Evolutionary conservation across 2,329 filamentous ascomycete genomes (phyloP), one percentile per base, ranked within the genome.

Genomic region (Trichoderma polysporum): DNA sequence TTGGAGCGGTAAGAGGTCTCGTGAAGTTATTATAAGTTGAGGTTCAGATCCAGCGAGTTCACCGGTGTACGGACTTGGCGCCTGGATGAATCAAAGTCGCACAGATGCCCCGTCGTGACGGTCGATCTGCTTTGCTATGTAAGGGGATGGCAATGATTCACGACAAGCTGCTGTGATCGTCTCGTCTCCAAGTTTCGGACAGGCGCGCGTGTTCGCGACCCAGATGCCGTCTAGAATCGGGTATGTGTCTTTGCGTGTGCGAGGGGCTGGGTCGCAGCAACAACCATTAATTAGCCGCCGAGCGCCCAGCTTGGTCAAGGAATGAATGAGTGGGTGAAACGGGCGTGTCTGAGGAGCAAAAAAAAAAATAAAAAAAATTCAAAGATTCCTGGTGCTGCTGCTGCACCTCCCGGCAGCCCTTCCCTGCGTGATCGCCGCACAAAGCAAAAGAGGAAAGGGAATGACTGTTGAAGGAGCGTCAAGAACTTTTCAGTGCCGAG

Each of bases 381-480:
- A 25, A 37, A 13, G 41, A 54, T 45, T 35, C 49, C 35, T 63
- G 60, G 19, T 31, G 47, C 2, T 22, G 37, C 4, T 56, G 53
- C 53, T 19, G 58, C 47, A 63, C 49, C 49, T 54, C 37, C 49
- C 49, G 13, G 17, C 49, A 63, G 50, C 58, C 50, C 49, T 54
- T 17, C 35, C 27, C 49, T 45, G 49, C 37, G 25, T 25, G 17
- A 37, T 54, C 49, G 49, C 37, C 33, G 59, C 25, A 54, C 60
- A 63, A 45, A 33, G n/a, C 33, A 52, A 17, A 15, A 52, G 13
- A 10, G 17, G 4, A 41, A 63, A 54, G 60, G 27, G 50, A 63
- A 27, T 10, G 60, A 35, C 60, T 45, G 49, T 41, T 31, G 54
- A 63, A 63, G 47, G 60, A 63, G 49, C 60, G 60, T 63, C 60